Base-by-base conservation (phyloP, 2,329 filamentous ascomycete genomes). In the Mariannaea elegans region DNA sequence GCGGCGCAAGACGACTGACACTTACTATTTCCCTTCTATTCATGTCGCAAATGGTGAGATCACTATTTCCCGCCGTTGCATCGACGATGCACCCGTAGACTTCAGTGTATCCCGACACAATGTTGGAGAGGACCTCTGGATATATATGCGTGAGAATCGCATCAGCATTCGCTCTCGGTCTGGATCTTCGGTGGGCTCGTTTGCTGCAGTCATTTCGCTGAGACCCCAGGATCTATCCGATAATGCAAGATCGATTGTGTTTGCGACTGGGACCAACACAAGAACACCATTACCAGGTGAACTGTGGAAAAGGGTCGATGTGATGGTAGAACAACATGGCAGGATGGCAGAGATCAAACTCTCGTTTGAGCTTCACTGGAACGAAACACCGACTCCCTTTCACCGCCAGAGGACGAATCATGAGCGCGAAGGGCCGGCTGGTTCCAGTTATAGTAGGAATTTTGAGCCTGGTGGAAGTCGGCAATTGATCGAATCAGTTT, bases 351-450 rank as follows among this genome's bases (percentile, higher is more conserved):
- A 61, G 3, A 29, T 82, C 21, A 66, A 63, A 12, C 64, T 82
- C 32, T 63, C 60, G 3, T 67, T 80, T 24, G 64, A 72, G 19
- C 66, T 82, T 14, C 74, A 77, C 29, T 84, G 81, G 80, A 81
- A 81, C 58, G 69, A 76, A 24, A 77, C 78, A 0, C 66, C 65
- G 3, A 73, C 74, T 5, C 71, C 74, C 3, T 71, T 71, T 42
- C 56, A 63, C 23, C 45, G 31, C 18, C 56, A 54, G 4, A 54
- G 56, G 18, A 50, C 50, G 27, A 59, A 32, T 10, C 19, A 13
- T 3, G 38, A 59, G n/a, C 52, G 52, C 24, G 34, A 41, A 45
- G 21, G 23, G n/a, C 7, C 7, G n/a, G 14, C 7, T 8, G 10
- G 10, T 8, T 8, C 34, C n/a, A 44, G 62, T 1, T 62, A 78